These are phyloP conservation scores for Euphorbia lathyris DNA, from an alignment of 345 rosid species.

Conservation along the genomic window DNA sequence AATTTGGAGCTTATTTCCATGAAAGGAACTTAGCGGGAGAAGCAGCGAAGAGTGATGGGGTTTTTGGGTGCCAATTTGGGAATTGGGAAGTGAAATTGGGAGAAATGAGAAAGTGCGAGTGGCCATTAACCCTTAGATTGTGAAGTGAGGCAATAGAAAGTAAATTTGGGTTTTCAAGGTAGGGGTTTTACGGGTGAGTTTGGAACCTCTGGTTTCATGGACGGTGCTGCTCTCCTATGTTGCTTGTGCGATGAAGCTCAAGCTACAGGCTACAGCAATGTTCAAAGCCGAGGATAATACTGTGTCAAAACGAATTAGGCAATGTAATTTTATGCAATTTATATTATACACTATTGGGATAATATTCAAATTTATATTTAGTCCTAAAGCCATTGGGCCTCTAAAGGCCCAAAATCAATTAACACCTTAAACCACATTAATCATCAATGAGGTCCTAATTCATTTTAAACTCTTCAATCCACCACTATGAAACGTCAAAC, in stretches of 20 bases:
- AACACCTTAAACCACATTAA: too few species aligned
- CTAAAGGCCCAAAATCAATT: too few species aligned
- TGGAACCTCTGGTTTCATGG: background rate
- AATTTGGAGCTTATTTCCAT: slow-evolving; percentile 44
- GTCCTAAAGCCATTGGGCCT: too few species aligned
- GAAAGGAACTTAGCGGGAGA: slow-evolving; percentile 36
- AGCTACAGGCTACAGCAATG: background rate
- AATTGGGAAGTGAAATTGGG: slow-evolving; percentile 35
- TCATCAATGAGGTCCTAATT: too few species aligned
- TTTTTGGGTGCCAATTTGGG: slow-evolving; percentile 24
- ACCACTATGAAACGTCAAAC: too few species aligned
- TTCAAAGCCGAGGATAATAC: background rate
- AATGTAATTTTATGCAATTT: too few species aligned
- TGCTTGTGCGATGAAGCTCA: background rate
- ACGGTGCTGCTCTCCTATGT: background rate
- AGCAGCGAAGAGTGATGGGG: slow-evolving; percentile 17
- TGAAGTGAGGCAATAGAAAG: background rate
- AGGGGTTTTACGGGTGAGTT: background rate
- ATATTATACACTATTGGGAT: too few species aligned
- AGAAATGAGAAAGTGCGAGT: slow-evolving; percentile 43
- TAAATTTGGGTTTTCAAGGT: background rate
- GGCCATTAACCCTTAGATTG: slow-evolving; percentile 36
- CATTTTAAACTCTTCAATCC: too few species aligned
- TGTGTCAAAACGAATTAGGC: too few species aligned
- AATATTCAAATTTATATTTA: too few species aligned